Conservation (phyloP, 306 rosid species). For the Trifolium fragiferum region DNA sequence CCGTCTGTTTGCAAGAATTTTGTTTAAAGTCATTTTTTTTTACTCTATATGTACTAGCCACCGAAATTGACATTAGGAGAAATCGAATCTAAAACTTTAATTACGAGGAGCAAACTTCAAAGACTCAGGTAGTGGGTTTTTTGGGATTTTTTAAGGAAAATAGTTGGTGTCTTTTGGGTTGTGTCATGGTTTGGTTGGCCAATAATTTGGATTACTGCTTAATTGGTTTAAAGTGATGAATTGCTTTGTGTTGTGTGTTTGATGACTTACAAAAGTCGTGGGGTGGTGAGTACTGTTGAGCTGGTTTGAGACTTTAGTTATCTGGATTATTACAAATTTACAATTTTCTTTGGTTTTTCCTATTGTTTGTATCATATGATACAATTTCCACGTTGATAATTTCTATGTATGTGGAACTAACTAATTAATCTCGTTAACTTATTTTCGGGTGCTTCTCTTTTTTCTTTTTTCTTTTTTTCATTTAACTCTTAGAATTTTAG, state of each 20-base stretch:
- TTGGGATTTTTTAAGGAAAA: constrained; percentile 6
- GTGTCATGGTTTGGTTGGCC: constrained; percentile 31
- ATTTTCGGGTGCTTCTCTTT: too few species aligned
- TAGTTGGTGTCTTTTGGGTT: constrained; percentile 29
- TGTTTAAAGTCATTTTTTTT: too few species aligned
- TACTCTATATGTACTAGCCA: too few species aligned
- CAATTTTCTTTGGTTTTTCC: background rate
- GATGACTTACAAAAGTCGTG: constrained; percentile 11
- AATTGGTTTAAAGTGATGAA: background rate
- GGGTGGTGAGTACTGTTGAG: constrained; percentile 36
- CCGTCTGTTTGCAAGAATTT: too few species aligned
- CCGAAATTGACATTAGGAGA: too few species aligned
- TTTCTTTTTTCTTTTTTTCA: too few species aligned
- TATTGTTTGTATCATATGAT: background rate
- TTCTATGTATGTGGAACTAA: background rate
- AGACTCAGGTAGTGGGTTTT: too few species aligned
- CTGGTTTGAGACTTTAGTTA: constrained; percentile 40
- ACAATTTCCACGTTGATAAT: constrained; percentile 30
- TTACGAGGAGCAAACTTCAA: too few species aligned
- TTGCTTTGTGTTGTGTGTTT: background rate
- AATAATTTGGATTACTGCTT: constrained; percentile 19
- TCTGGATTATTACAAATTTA: constrained; percentile 6
- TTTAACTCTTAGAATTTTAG: too few species aligned
- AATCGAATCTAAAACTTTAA: too few species aligned
- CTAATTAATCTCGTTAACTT: background rate